Evolutionary conservation across 306 rosid genomes (phyloP).

Genomic region (Cicer arietinum): DNA sequence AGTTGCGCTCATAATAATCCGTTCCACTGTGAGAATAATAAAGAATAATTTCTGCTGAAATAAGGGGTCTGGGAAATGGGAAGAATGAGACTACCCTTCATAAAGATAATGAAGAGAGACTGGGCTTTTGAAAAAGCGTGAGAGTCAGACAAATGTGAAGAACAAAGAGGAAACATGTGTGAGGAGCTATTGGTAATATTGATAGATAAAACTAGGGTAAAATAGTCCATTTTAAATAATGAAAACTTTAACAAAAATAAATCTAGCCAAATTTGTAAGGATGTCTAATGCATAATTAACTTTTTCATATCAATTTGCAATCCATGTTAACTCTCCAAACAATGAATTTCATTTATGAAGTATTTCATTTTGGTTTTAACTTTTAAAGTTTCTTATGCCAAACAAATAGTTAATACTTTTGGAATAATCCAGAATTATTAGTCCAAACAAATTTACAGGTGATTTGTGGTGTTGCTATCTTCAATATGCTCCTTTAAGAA

Average conservation of each 20-base stretch:
- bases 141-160: not conserved
- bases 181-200: not conserved
- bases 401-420: not conserved
- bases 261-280: slow-evolving; percentile 1
- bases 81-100: slow-evolving; percentile 11
- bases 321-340: not conserved
- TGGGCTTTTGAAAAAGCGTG: not conserved
- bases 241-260: not conserved
- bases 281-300: slow-evolving; percentile 2
- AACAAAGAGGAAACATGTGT: not conserved
- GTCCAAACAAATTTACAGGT: not conserved
- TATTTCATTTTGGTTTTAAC: not conserved
- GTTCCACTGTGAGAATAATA: not conserved
- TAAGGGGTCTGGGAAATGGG: not conserved
- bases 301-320: not conserved
- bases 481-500: not conserved
- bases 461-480: not conserved
- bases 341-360: not conserved
- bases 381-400: not conserved
- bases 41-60: not conserved
- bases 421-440: slow-evolving; percentile 8
- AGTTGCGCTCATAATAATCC: not conserved
- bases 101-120: not conserved
- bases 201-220: not conserved
- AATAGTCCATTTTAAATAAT: not conserved